These are phyloP conservation scores for Polyplosphaeria fusca DNA, from an alignment of 495 filamentous ascomycete genomes.

Conservation along the genomic window DNA sequence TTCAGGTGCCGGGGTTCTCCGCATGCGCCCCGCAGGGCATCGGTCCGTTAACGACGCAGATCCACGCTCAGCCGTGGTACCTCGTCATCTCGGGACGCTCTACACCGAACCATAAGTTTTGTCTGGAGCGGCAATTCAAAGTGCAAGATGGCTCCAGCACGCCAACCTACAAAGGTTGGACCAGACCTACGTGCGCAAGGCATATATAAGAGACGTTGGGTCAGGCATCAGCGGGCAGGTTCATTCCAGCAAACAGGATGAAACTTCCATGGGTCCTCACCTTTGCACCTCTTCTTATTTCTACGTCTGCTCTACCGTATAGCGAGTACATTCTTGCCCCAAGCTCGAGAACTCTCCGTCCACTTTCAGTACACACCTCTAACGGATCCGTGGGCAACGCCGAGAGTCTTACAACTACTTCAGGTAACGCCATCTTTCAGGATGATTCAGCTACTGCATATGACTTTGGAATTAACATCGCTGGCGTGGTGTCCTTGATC, in stretches of 20 bases:
- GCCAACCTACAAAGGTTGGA: neutral
- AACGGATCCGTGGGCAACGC: constrained; percentile 45
- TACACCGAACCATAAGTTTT: neutral
- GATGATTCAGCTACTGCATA: constrained; percentile 45
- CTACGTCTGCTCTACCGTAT: constrained; percentile 17
- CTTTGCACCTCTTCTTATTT: neutral
- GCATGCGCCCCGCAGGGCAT: neutral
- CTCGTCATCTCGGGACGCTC: constrained; percentile 3
- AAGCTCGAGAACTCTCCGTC: constrained; percentile 38
- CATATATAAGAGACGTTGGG: neutral
- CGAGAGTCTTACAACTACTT: constrained; percentile 30
- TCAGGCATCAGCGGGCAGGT: neutral
- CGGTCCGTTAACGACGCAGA: neutral
- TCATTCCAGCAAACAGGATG: neutral
- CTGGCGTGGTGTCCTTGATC: constrained; percentile 43
- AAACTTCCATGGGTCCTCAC: neutral
- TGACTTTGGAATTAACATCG: constrained; percentile 50
- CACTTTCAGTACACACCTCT: constrained; percentile 38
- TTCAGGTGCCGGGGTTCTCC: too few species aligned
- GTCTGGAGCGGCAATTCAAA: neutral
- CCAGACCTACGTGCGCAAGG: neutral
- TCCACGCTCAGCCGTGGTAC: neutral
- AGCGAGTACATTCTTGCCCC: constrained; percentile 48
- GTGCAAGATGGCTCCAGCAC: constrained; percentile 5
- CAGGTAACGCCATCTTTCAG: constrained; percentile 38